Conservation (phyloP, 192 early-diverging fungal genomes). For the Coemansia sp. region DNA sequence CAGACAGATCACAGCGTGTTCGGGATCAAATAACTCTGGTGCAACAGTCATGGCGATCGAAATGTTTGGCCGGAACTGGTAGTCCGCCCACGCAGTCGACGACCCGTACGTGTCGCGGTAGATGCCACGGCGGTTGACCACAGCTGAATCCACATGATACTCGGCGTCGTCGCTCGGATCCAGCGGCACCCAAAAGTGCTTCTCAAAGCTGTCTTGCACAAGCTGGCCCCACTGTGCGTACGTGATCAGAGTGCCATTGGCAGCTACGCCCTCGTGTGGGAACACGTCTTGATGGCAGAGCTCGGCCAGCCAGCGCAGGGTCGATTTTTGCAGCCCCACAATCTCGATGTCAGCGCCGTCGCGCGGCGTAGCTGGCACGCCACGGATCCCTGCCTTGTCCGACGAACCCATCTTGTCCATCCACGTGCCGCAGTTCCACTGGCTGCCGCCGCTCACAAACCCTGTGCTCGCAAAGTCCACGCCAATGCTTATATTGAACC, state of each 20-base stretch:
- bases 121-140: slow-evolving; percentile 87
- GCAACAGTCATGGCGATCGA: slow-evolving; percentile 90
- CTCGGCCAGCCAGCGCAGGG: slow-evolving; percentile 78
- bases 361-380: slow-evolving; percentile 88
- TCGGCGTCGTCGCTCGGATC: slow-evolving; percentile 63
- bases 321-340: slow-evolving; percentile 81
- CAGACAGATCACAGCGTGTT: slow-evolving; percentile 73
- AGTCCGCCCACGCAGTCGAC: slow-evolving; percentile 74
- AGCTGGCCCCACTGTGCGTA: slow-evolving; percentile 79
- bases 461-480: slow-evolving; percentile 75
- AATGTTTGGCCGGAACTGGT: slow-evolving; percentile 93
- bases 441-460: slow-evolving; percentile 82
- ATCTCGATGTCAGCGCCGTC: slow-evolving; percentile 93
- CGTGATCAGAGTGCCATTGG: slow-evolving; percentile 50
- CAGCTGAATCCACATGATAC: slow-evolving; percentile 56
- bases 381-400: slow-evolving; percentile 88
- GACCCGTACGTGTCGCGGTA: slow-evolving; percentile 89
- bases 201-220: slow-evolving; percentile 82
- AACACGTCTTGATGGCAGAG: slow-evolving; percentile 52
- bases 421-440: slow-evolving; percentile 98
- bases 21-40: slow-evolving; percentile 84
- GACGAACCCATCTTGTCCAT: slow-evolving; percentile 99
- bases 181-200: slow-evolving; percentile 85
- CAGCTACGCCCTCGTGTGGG: slow-evolving; percentile 52
- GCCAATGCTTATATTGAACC: slow-evolving; percentile 80